Conservation (phyloP, 2,329 filamentous ascomycete genomes). For the Aureobasidium sp. region DNA sequence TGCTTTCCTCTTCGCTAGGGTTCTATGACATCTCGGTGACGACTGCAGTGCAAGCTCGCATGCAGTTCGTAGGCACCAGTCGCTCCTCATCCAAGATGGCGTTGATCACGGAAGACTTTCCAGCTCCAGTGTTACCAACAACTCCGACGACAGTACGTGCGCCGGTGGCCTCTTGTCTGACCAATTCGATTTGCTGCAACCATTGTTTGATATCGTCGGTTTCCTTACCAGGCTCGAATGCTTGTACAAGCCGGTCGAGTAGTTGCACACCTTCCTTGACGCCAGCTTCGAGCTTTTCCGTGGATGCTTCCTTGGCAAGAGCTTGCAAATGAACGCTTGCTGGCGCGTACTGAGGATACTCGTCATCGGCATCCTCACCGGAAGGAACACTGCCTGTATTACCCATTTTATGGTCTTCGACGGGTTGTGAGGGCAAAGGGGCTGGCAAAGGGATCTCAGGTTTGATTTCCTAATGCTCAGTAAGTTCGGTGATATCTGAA, state of each 20-base stretch:
- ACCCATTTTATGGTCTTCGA: background rate
- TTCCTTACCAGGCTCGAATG: slow-evolving; percentile 22
- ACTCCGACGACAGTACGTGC: slow-evolving; percentile 47
- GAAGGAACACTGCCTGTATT: background rate
- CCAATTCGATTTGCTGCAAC: slow-evolving; percentile 33
- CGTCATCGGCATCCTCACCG: background rate
- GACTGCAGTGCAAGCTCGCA: slow-evolving; percentile 54
- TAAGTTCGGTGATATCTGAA: background rate
- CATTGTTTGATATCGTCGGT: slow-evolving; percentile 31
- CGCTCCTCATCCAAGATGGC: slow-evolving; percentile 53
- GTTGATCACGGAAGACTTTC: slow-evolving; percentile 56
- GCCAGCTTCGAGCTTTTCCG: slow-evolving; percentile 31
- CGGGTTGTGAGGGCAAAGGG: background rate
- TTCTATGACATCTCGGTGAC: slow-evolving; percentile 55
- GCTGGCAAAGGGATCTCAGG: background rate
- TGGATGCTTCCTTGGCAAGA: slow-evolving; percentile 25
- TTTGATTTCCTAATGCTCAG: background rate
- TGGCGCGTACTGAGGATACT: background rate
- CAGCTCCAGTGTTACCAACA: slow-evolving; percentile 52
- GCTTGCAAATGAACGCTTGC: slow-evolving; percentile 20
- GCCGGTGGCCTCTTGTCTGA: slow-evolving; percentile 31
- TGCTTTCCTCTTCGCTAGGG: slow-evolving; percentile 28
- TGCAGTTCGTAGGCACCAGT: slow-evolving; percentile 48
- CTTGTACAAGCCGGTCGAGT: slow-evolving; percentile 27
- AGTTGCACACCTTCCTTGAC: slow-evolving; percentile 31